Conservation (phyloP, 2,329 filamentous ascomycete genomes). For the Trichoderma atroviride region DNA sequence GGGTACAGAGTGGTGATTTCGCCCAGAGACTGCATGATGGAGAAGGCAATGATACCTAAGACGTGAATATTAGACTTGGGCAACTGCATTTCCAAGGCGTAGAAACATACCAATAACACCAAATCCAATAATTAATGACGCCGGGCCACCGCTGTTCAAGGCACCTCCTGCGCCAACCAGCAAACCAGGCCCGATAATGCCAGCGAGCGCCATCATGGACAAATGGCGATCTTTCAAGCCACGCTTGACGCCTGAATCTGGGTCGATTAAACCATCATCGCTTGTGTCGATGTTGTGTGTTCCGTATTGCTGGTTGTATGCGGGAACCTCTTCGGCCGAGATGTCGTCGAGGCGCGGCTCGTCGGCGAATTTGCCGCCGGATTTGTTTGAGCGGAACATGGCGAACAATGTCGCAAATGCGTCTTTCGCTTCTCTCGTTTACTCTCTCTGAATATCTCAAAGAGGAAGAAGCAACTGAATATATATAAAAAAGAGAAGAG, state of each 20-base stretch:
- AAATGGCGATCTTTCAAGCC: constrained; percentile 70
- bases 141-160: constrained; percentile 68
- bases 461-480: neutral
- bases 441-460: neutral
- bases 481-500: neutral
- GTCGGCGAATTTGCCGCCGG: constrained; percentile 25
- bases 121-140: constrained; percentile 73
- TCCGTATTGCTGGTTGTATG: constrained; percentile 24
- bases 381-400: constrained; percentile 22
- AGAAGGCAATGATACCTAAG: constrained; percentile 61
- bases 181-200: constrained; percentile 69
- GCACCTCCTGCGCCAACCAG: constrained; percentile 73
- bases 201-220: constrained; percentile 66
- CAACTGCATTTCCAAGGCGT: neutral
- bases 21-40: constrained; percentile 72
- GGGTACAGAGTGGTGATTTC: constrained; percentile 76
- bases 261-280: constrained; percentile 55
- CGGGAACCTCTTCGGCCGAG: constrained; percentile 29
- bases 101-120: constrained; percentile 59
- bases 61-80: constrained; percentile 17
- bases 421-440: neutral
- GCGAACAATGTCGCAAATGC: neutral
- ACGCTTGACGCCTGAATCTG: constrained; percentile 67
- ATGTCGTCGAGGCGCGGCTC: constrained; percentile 25
- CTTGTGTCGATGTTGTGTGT: constrained; percentile 29